Base-by-base conservation (phyloP, 2,329 filamentous ascomycete species). In the Colletotrichum sp. region DNA sequence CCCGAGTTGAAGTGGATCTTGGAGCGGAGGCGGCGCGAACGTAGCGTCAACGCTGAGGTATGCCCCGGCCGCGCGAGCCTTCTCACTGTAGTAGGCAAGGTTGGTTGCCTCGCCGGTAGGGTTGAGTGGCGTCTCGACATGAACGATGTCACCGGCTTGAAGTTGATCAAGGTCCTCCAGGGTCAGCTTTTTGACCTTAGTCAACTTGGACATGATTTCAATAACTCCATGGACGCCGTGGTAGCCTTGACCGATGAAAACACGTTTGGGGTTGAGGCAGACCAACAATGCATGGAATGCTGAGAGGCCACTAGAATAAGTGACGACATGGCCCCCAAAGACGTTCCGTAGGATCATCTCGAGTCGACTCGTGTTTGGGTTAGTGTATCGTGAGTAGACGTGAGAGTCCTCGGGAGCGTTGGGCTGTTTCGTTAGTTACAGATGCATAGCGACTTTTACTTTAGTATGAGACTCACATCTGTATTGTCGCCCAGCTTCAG, bases 201-300 rank as follows among this genome's bases (percentile, higher is more conserved):
- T 95, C 64, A 98, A 91, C 77, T 95, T 94, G 74, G 90, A 85
- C 79, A 98, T 89, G 71, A 98, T 86, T 34, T 85, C 85, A 79
- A 98, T 90, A 28, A 98, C 94, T 76, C 95, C 95, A 84, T 98
- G 95, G 84, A 95, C 98, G 79, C 96, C 97, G 86, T 98, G 96
- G 86, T 98, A 99, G 59, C 96, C 96, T 22, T 90, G 92, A 36
- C 93, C 93, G 78, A 98, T 95, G 78, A 95, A 93, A 72, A 98
- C 92, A 73, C 93, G 93, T 79, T 92, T 92, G 2, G 96, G 97
- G 83, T 98, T 95, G 13, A 98, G 86, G 81, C 93, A 92, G 19
- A 96, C 92, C 3, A 98, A 89, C 72, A 98, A 87, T 30, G 95
- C 55, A 28, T 59, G 55, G 25, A 59, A 59, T 28, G 55, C 55